Conservation (phyloP, 2,329 filamentous ascomycete genomes). For the Sporothrix pseudoabietina region DNA sequence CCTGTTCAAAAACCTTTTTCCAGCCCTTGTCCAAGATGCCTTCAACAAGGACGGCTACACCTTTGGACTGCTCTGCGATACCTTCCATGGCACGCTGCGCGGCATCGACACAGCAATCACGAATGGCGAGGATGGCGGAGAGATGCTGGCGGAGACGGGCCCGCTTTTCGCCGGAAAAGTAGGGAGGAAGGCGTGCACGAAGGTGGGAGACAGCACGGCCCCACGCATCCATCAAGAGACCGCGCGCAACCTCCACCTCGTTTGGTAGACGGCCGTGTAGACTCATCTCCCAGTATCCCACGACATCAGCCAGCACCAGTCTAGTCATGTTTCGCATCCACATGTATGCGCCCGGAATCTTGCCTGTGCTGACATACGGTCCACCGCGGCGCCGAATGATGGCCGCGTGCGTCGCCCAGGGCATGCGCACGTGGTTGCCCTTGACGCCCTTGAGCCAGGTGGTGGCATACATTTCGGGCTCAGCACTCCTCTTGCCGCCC, state of each 20-base stretch:
- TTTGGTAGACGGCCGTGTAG: constrained; percentile 15
- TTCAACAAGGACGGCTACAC: neutral
- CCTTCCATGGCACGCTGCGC: constrained; percentile 23
- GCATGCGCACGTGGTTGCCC: neutral
- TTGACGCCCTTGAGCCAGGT: neutral
- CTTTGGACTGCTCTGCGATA: neutral
- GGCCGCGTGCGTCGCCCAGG: constrained; percentile 28
- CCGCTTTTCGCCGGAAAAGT: neutral
- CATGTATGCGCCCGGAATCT: neutral
- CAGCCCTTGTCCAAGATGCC: neutral
- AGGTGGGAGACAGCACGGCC: neutral
- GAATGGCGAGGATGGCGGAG: constrained; percentile 12
- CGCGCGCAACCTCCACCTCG: neutral
- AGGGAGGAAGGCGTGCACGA: neutral
- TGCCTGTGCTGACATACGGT: constrained; percentile 23
- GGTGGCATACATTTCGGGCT: neutral
- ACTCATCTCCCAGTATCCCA: constrained; percentile 22
- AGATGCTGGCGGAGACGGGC: constrained; percentile 22
- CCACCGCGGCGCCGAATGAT: constrained; percentile 26
- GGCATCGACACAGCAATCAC: constrained; percentile 13
- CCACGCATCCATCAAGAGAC: neutral
- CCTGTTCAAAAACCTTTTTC: neutral
- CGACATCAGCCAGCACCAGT: constrained; percentile 13
- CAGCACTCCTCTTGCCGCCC: neutral
- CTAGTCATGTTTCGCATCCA: constrained; percentile 29